Evolutionary conservation across 2,329 filamentous ascomycete genomes (phyloP).

Genomic region (Aaosphaeria pasadenensis): DNA sequence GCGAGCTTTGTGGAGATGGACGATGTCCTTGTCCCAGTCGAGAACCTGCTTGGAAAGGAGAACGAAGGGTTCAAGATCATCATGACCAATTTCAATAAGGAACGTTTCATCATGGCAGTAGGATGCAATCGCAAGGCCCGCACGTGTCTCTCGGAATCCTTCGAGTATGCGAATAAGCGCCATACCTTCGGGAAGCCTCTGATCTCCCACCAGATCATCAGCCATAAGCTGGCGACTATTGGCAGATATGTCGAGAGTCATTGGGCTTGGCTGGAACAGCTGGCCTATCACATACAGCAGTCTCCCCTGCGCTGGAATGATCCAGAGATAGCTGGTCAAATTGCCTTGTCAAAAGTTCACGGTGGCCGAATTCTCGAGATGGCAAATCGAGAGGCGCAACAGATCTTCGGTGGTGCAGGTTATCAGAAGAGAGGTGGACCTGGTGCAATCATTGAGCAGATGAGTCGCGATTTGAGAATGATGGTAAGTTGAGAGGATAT

Average conservation of each 20-base stretch:
- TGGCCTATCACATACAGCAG: slow-evolving; percentile 54
- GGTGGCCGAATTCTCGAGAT: slow-evolving; percentile 50
- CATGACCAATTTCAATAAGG: slow-evolving; percentile 54
- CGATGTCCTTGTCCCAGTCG: slow-evolving; percentile 53
- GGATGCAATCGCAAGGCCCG: slow-evolving; percentile 57
- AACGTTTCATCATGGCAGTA: slow-evolving; percentile 58
- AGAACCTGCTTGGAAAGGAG: slow-evolving; percentile 54
- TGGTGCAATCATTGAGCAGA: slow-evolving; percentile 52
- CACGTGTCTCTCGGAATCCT: slow-evolving; percentile 53
- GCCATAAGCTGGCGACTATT: slow-evolving; percentile 58
- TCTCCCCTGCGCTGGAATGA: slow-evolving; percentile 41
- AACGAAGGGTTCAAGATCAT: slow-evolving; percentile 57
- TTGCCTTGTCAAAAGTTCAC: slow-evolving; percentile 48
- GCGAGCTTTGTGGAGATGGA: slow-evolving; percentile 57
- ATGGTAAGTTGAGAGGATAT: slow-evolving; percentile 38
- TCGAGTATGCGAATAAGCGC: slow-evolving; percentile 50
- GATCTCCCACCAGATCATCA: slow-evolving; percentile 58
- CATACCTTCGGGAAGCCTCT: slow-evolving; percentile 60
- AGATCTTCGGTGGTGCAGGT: slow-evolving; percentile 53
- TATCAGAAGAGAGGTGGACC: slow-evolving; percentile 48
- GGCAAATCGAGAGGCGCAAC: slow-evolving; percentile 53
- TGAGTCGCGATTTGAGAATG: slow-evolving; percentile 52
- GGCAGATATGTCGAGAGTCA: slow-evolving; percentile 60
- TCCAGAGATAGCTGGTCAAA: slow-evolving; percentile 37
- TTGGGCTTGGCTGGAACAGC: slow-evolving; percentile 61